phyloP scores from a whole-genome alignment of 139 green algal species.

The Tetradesmus obliquus region DNA sequence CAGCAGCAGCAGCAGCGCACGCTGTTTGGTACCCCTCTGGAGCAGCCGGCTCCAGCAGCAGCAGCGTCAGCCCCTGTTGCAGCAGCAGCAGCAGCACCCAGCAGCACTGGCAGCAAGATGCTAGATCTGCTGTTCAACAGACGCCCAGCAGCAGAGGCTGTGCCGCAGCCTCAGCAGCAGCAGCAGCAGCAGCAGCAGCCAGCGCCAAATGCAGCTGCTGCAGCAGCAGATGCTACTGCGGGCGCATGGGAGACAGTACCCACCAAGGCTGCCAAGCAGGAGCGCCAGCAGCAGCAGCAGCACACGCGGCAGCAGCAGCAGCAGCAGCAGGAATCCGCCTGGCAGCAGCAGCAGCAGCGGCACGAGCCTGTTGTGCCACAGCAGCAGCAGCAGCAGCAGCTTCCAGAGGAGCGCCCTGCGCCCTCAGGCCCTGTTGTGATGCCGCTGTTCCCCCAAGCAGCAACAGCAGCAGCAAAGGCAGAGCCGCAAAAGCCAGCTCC shows the following conservation, averaged over 20 bases:
- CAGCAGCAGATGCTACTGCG: not conserved
- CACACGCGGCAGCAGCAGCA: too few species aligned
- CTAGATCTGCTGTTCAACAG: constrained; percentile 44
- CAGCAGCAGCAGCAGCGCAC: constrained; percentile 47
- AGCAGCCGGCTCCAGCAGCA: constrained; percentile 4
- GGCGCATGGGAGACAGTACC: constrained; percentile 45
- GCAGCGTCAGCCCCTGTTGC: constrained; percentile 34
- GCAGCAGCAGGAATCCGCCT: not conserved
- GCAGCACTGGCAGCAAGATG: constrained; percentile 28
- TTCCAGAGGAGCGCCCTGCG: not conserved
- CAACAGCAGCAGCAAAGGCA: not conserved
- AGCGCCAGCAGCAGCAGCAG: constrained; percentile 35
- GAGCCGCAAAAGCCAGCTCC: constrained; percentile 63
- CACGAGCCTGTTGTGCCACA: not conserved
- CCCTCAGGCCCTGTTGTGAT: constrained; percentile 26
- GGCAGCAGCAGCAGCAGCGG: constrained; percentile 36
- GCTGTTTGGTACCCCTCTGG: constrained; percentile 44
- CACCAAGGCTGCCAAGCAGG: constrained; percentile 28
- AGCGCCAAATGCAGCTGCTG: constrained; percentile 14
- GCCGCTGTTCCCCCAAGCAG: constrained; percentile 27
- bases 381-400: constrained; percentile 31
- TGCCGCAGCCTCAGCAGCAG: constrained; percentile 39
- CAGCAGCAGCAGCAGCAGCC: not conserved
- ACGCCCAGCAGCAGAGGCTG: constrained; percentile 39
- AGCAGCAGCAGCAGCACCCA: constrained; percentile 38